Evolutionary conservation across 2,329 filamentous ascomycete species (phyloP).

Genomic region (Diaporthe longicolla): DNA sequence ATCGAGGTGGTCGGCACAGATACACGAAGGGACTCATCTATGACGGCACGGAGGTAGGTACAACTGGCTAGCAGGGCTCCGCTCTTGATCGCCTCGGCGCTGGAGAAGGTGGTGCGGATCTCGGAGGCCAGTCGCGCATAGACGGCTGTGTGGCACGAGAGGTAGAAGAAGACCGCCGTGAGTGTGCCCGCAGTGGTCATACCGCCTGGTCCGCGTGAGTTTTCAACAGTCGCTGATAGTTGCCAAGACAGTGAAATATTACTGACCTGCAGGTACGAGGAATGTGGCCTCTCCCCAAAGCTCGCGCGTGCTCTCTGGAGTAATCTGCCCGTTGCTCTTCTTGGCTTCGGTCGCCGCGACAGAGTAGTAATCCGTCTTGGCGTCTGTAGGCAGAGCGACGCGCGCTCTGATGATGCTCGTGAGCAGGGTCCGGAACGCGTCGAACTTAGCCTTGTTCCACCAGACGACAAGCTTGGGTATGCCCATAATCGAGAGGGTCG

Average conservation of each 20-base stretch:
- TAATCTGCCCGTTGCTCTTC: constrained; percentile 7
- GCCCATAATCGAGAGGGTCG: constrained; percentile 1
- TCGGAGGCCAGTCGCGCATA: background rate
- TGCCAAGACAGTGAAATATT: no score
- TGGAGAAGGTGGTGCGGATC: constrained; percentile 49
- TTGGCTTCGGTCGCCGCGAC: constrained; percentile 3
- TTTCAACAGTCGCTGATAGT: no score
- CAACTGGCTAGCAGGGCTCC: constrained; percentile 52
- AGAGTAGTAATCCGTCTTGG: constrained; percentile 40
- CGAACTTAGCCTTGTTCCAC: constrained; percentile 11
- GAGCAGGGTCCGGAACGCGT: background rate
- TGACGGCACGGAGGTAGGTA: background rate
- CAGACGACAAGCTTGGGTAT: background rate
- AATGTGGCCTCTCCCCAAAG: constrained; percentile 40
- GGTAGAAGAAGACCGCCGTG: constrained; percentile 10
- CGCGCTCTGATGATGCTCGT: constrained; percentile 35
- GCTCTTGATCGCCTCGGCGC: constrained; percentile 47
- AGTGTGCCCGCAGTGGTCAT: constrained; percentile 43
- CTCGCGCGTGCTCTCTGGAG: background rate
- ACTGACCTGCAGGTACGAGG: constrained; percentile 39
- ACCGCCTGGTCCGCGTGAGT: background rate
- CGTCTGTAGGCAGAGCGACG: constrained; percentile 32
- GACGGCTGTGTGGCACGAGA: constrained; percentile 2
- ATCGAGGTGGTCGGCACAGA: constrained; percentile 57
- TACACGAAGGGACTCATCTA: constrained; percentile 63